A percentile compares a stretch with the other conserved stretches of the same genome.
phyloP scores from a whole-genome alignment of 1,284 basidiomycete genomes.

The Erythrobasidium hasegawianum region DNA sequence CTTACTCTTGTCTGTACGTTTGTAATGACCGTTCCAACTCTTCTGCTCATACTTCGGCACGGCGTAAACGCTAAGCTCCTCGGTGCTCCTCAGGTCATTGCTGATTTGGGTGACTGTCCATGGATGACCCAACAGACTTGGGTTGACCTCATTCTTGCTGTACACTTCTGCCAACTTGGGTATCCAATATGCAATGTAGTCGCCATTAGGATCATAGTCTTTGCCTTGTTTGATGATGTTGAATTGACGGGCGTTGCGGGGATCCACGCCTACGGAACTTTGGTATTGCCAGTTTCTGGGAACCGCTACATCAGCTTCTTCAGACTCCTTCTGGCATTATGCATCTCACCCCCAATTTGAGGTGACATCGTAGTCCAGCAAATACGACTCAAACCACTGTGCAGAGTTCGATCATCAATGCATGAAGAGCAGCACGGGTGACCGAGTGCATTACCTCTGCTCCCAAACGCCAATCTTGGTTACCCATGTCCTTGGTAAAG shows the following conservation, averaged over 20 bases:
- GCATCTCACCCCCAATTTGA: conserved; percentile 46
- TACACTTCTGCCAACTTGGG: conserved; percentile 53
- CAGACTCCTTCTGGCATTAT: no score
- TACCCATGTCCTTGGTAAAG: conserved; percentile 54
- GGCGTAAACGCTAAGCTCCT: conserved; percentile 36
- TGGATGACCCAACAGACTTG: conserved; percentile 38
- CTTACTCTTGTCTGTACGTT: conserved; percentile 12
- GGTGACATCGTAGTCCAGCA: conserved; percentile 43
- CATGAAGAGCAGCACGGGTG: conserved; percentile 52
- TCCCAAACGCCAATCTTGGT: conserved; percentile 58
- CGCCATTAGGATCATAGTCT: conserved; percentile 43
- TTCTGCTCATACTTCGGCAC: conserved; percentile 41
- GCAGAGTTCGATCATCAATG: conserved; percentile 43
- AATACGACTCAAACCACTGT: conserved; percentile 27
- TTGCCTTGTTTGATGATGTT: conserved; percentile 59
- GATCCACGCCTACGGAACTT: conserved; percentile 58
- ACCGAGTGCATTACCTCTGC: conserved; percentile 49
- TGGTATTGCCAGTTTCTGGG: conserved; percentile 51
- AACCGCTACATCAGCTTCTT: background rate
- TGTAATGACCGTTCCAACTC: conserved; percentile 42
- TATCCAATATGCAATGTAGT: conserved; percentile 54
- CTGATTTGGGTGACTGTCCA: conserved; percentile 31
- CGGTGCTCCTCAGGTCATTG: conserved; percentile 1
- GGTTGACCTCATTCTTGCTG: conserved; percentile 44
- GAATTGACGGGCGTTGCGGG: conserved; percentile 56